These are phyloP conservation scores for Auriscalpium orientale DNA, from an alignment of 768 basidiomycete species.

Conservation along the genomic window DNA sequence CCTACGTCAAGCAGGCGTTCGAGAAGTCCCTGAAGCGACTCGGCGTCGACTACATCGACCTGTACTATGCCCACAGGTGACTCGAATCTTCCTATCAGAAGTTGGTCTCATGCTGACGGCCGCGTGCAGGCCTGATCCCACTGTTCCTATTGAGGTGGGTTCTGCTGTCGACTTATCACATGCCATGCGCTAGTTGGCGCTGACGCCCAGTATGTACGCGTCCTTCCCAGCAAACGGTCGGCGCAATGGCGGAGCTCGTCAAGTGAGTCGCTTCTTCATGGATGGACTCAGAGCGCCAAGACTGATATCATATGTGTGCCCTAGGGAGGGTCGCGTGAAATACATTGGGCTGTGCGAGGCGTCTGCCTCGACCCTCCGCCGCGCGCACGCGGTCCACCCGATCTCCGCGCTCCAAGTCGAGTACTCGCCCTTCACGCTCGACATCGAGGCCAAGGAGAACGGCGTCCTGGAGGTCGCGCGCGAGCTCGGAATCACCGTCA, in stretches of 20 bases:
- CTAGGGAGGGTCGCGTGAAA: constrained; percentile 27
- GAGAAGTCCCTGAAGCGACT: constrained; percentile 22
- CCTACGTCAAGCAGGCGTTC: constrained; percentile 18
- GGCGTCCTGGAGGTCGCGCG: constrained; percentile 26
- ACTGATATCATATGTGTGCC: background rate
- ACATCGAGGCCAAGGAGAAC: constrained; percentile 27
- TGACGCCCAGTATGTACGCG: background rate
- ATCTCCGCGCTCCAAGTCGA: constrained; percentile 30
- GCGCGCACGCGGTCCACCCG: constrained; percentile 30
- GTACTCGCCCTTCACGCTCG: constrained; percentile 29
- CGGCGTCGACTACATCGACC: constrained; percentile 23
- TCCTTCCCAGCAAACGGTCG: constrained; percentile 1
- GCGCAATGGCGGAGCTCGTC: constrained; percentile 14
- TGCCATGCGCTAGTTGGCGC: background rate
- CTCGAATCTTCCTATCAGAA: background rate
- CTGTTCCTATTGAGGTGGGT: constrained; percentile 9
- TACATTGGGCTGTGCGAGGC: constrained; percentile 28
- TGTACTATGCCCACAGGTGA: constrained; percentile 27
- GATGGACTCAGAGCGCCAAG: constrained; percentile 11
- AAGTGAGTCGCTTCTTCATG: constrained; percentile 27
- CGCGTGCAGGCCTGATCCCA: background rate
- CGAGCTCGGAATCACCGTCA: constrained; percentile 33
- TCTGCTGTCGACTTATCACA: background rate
- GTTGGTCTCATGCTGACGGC: background rate
- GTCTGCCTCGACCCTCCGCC: constrained; percentile 26